These are phyloP conservation scores for Quaeritorhiza haematococci DNA, from an alignment of 371 early-diverging fungal genomes.

Conservation along the genomic window DNA sequence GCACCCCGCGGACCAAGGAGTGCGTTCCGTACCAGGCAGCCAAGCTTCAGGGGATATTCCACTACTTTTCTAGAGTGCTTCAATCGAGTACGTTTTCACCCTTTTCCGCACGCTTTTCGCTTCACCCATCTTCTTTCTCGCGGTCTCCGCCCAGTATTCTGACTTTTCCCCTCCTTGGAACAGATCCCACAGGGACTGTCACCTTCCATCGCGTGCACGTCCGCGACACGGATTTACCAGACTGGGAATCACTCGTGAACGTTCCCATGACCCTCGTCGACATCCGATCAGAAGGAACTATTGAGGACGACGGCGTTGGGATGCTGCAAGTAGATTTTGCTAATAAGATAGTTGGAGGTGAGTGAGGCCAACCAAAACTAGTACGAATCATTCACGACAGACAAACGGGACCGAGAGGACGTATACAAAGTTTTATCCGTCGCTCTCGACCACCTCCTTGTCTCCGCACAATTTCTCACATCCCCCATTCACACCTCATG, in stretches of 20 bases:
- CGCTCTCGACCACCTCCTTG: no score
- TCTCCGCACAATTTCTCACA: no score
- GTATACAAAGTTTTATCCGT: no score
- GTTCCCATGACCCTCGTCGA: slow-evolving; percentile 6
- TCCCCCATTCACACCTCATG: no score
- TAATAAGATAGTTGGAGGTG: slow-evolving; percentile 51
- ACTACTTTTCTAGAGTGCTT: slow-evolving; percentile 42
- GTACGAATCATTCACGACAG: no score
- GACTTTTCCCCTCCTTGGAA: background rate
- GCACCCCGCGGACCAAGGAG: slow-evolving; percentile 5
- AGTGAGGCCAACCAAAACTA: no score
- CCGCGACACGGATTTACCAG: slow-evolving; percentile 19
- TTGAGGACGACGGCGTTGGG: slow-evolving; percentile 34
- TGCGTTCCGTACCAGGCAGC: slow-evolving; percentile 21
- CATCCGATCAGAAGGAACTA: slow-evolving; percentile 22
- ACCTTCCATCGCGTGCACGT: slow-evolving; percentile 42
- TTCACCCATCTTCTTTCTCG: no score
- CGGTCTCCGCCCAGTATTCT: no score
- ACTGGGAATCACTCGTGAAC: slow-evolving; percentile 17
- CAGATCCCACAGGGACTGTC: slow-evolving; percentile 39
- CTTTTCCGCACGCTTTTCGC: no score
- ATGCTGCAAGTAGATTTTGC: slow-evolving; percentile 49
- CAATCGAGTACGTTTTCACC: slow-evolving; percentile 27
- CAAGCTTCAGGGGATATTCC: slow-evolving; percentile 41
- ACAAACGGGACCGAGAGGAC: no score